Evolutionary conservation across 352 stramenopile genomes (phyloP).

Genomic region (Aphanomyces astaci): DNA sequence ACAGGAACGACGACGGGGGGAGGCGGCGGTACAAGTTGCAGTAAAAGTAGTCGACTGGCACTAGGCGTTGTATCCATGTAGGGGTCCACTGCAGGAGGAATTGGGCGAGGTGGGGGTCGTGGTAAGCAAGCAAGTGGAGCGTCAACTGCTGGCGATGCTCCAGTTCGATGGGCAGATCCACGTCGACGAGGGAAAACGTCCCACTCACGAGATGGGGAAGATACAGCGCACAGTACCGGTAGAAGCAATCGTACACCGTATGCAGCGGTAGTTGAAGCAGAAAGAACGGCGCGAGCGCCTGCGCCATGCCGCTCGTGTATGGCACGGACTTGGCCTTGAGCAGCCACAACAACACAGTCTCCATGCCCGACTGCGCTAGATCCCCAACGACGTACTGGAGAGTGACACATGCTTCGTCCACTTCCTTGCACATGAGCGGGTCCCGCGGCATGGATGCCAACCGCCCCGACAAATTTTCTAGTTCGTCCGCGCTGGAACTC

Average conservation of each 20-base stretch:
- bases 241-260: constrained; percentile 81
- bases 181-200: constrained; percentile 24
- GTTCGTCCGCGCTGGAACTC: constrained; percentile 54
- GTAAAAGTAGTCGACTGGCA: constrained; percentile 41
- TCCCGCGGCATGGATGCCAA: constrained; percentile 58
- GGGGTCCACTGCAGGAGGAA: constrained; percentile 66
- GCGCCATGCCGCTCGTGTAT: constrained; percentile 66
- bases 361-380: constrained; percentile 47
- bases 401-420: constrained; percentile 36
- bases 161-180: neutral
- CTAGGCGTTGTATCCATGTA: constrained; percentile 6
- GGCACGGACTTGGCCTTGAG: constrained; percentile 70
- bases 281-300: constrained; percentile 68
- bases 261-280: constrained; percentile 55
- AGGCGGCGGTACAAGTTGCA: constrained; percentile 62
- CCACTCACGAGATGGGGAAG: constrained; percentile 52
- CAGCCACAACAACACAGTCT: constrained; percentile 74
- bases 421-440: constrained; percentile 51
- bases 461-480: constrained; percentile 58
- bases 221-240: constrained; percentile 71
- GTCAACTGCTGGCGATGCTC: constrained; percentile 50
- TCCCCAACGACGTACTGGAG: constrained; percentile 27
- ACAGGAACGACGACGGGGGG: constrained; percentile 46
- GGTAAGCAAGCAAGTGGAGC: constrained; percentile 67
- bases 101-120: constrained; percentile 57